Base-by-base conservation (phyloP, 768 basidiomycete genomes). In the Nidularia pulvinata region DNA sequence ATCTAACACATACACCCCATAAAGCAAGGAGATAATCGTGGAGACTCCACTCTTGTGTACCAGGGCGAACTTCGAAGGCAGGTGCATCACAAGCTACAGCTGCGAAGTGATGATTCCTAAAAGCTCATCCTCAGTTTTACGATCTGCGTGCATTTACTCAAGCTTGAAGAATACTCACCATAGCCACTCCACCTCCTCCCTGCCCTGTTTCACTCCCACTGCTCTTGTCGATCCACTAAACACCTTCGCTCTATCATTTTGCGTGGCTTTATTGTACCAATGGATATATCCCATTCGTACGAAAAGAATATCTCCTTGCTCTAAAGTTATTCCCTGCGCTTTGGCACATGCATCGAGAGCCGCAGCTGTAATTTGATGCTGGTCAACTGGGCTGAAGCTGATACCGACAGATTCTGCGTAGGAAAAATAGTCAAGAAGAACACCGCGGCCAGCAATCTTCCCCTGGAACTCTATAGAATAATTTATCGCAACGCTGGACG, bases 51-150 rank as follows among this genome's bases (percentile, higher is more conserved):
- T 56, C 53, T n/a, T 60, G 52, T 13, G 54, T 51, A 19, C 54
- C 55, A 1, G 64, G 64, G 5, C 64, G 53, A 9, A 52, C 64
- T 55, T 65, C 64, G 46, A 65, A 65, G 1, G 62, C 61, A 30
- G 64, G 61, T 3, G 55, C 59, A 47, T 65, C 64, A 4, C 62
- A 55, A 36, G 59, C 64, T 11, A 65, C 62, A 7, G 64, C 64
- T 39, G 64, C 57, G 19, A 65, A 65, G 53, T 65, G 64, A 52
- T 59, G 60, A 34, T 61, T 51, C 64, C 64, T 65, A n/a, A 7
- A 33, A 45, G 16, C 13, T 30, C 25, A 30, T 30, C 25, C 25
- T 25, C 9, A 33, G 9, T 39, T 7, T 46, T 4, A 6, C 16
- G 3, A 32, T 30, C 39, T 33, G 11, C 32, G 6, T 13, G 4